Base-by-base conservation (phyloP, 2,329 filamentous ascomycete genomes). In the Epichloe bromicola region DNA sequence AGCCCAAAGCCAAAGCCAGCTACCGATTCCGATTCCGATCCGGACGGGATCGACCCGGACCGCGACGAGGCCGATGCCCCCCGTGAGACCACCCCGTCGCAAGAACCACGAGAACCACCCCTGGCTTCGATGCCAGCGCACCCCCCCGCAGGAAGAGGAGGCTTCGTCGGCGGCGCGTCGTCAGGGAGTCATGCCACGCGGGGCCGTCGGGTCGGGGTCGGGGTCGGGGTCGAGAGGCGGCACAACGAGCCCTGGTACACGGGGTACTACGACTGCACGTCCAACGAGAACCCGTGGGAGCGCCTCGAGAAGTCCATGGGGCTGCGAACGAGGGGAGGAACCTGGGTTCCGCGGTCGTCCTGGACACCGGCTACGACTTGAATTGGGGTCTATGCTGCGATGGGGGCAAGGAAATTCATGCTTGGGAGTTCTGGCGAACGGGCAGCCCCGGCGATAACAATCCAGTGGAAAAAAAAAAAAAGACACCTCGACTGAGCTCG, bases 231-330 rank as follows among this genome's bases (percentile, higher is more conserved):
- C 12, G 33, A 49, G 15, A 42, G 19, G 39, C 41, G 34, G 37
- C 47, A 8, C 38, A 23, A 46, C 10, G 38, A 47, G 38, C 46
- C 15, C 14, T 51, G 53, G 53, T 49, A 83, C 65, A 68, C 74
- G 39, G 80, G 74, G 37, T 87, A 86, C 63, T 89, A 88, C 63
- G 77, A 86, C 53, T 76, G 78, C 0, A 75, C 72, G 52, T 86
- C 83, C 54, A 79, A 87, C 58, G 74, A 82, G 61, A 87, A 90
- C 61, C 86, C 86, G 0, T 90, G 86, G 86, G 76, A 73, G 48
- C 64, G 61, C 8, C 65, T 83, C 19, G 80, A 83, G 63, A 66
- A 68, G 57, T 57, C 63, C 6, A 63, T 63, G 23, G 72, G 73
- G 0, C 56, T 82, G 45, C 56, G 65, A 39, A 54, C 73, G 1